Conservation (phyloP, 2,329 filamentous ascomycete genomes). For the Pseudogymnoascus sp. region DNA sequence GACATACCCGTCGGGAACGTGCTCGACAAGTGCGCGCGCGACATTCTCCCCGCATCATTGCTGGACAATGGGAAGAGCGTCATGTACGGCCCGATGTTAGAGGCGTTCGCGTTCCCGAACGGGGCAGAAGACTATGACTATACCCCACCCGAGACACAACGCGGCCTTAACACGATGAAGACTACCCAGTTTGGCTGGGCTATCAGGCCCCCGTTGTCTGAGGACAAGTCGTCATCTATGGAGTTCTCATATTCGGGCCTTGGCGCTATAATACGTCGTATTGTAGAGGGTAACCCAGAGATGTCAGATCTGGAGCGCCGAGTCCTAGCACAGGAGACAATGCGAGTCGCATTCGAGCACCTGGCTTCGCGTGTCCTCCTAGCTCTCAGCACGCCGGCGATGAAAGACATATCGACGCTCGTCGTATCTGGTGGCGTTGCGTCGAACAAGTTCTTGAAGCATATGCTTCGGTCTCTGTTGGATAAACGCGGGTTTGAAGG, state of each 20-base stretch:
- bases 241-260: slow-evolving; percentile 70
- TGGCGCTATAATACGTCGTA: slow-evolving; percentile 53
- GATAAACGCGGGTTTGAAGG: slow-evolving; percentile 56
- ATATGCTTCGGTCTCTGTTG: slow-evolving; percentile 51
- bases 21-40: slow-evolving; percentile 77
- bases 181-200: slow-evolving; percentile 53
- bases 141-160: slow-evolving; percentile 45
- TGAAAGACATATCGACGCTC: slow-evolving; percentile 44
- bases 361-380: slow-evolving; percentile 67
- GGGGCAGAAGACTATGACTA: slow-evolving; percentile 33
- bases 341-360: slow-evolving; percentile 83
- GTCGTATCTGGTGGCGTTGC: slow-evolving; percentile 90
- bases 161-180: slow-evolving; percentile 43
- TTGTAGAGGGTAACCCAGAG: slow-evolving; percentile 36
- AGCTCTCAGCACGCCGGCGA: slow-evolving; percentile 40
- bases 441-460: slow-evolving; percentile 69
- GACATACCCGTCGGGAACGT: slow-evolving; percentile 86
- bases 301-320: slow-evolving; percentile 54
- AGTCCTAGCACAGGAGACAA: slow-evolving; percentile 61
- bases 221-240: slow-evolving; percentile 40
- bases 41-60: slow-evolving; percentile 57
- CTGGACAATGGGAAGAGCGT: slow-evolving; percentile 50
- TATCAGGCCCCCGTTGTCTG: slow-evolving; percentile 58
- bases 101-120: slow-evolving; percentile 66
- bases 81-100: slow-evolving; percentile 75